These are phyloP conservation scores for Anethum foeniculum DNA, from an alignment of 140 eudicot species.

Conservation along the genomic window DNA sequence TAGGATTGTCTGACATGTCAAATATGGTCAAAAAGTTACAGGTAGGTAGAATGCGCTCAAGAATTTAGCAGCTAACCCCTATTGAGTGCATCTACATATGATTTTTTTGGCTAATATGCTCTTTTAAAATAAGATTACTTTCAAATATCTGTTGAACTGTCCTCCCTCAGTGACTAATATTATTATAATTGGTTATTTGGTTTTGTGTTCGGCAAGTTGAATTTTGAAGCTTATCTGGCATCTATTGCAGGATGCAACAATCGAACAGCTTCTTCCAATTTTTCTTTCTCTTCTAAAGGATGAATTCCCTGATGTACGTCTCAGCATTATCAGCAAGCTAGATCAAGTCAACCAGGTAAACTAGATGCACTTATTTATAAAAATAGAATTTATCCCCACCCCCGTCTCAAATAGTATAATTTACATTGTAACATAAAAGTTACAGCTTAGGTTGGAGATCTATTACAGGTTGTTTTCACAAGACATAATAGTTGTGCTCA, in stretches of 20 bases:
- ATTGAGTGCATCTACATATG: not conserved
- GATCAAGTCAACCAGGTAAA: constrained; percentile 98
- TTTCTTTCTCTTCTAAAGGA: constrained; percentile 93
- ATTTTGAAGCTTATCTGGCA: constrained; percentile 20
- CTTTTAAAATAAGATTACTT: not conserved
- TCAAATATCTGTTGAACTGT: not conserved
- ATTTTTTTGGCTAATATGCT: not conserved
- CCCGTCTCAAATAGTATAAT: not conserved
- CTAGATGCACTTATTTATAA: not conserved
- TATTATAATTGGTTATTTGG: not conserved
- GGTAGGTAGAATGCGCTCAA: not conserved
- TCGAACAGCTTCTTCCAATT: constrained; percentile 95
- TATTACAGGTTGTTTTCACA: constrained; percentile 1
- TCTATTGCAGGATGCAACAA: constrained; percentile 85
- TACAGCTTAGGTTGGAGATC: not conserved
- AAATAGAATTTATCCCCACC: not conserved
- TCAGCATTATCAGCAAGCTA: constrained; percentile 91
- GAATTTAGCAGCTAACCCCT: not conserved
- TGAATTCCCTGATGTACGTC: constrained; percentile 98
- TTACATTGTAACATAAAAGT: not conserved
- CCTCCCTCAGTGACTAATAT: not conserved
- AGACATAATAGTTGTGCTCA: not conserved
- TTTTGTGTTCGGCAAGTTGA: not conserved
- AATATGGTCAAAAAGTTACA: not conserved
- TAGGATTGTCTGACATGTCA: not conserved